Conservation (phyloP, 768 basidiomycete genomes). For the Suillus weaverae region DNA sequence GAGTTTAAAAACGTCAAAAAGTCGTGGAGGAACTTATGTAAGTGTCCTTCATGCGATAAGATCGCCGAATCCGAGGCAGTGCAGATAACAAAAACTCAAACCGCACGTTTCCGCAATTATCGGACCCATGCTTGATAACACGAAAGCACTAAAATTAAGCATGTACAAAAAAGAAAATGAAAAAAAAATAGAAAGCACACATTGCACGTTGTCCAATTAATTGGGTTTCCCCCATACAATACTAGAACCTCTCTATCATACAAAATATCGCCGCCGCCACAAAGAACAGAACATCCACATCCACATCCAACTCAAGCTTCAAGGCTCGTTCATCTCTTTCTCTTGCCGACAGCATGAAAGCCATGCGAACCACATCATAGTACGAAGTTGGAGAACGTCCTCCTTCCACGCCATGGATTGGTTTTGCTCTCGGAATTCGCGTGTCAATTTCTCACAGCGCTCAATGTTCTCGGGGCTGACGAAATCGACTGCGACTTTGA, state of each 20-base stretch:
- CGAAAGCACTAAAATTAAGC: conserved; percentile 14
- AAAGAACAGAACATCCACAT: conserved; percentile 12
- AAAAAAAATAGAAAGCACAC: conserved; percentile 16
- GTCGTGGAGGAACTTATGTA: no score
- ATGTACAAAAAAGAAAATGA: conserved; percentile 24
- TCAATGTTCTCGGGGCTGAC: conserved; percentile 91
- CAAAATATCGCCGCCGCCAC: conserved; percentile 11
- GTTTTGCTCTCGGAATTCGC: conserved; percentile 90
- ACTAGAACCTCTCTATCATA: conserved; percentile 23
- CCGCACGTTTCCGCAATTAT: background rate
- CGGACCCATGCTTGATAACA: background rate
- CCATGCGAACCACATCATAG: conserved; percentile 96
- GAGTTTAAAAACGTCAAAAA: conserved; percentile 11
- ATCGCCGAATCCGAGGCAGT: background rate
- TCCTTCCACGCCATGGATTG: conserved; percentile 89
- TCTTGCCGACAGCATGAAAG: conserved; percentile 61
- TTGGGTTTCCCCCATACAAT: conserved; percentile 27
- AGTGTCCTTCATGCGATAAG: background rate
- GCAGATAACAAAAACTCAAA: background rate
- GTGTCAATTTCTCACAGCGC: conserved; percentile 81
- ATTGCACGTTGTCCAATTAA: conserved; percentile 29
- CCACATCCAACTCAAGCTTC: background rate
- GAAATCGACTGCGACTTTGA: conserved; percentile 95
- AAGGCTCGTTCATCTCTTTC: conserved; percentile 36
- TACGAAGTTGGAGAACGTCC: conserved; percentile 87